These are phyloP conservation scores for Leishmania mexicana DNA, from an alignment of 208 protist species.

Conservation along the genomic window DNA sequence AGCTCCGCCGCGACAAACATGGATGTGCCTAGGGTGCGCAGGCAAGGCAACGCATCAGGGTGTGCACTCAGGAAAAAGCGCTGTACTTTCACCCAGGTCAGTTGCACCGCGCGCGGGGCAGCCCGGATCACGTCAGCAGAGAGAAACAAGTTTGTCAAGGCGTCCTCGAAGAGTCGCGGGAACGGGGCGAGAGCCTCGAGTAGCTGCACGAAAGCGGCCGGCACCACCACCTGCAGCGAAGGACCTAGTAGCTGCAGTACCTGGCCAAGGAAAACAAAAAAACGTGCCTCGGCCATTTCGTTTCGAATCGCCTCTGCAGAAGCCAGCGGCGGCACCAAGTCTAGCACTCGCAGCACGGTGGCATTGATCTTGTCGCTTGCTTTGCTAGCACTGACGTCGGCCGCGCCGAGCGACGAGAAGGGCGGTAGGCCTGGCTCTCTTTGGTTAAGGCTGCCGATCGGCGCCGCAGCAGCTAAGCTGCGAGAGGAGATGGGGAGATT, in stretches of 20 bases:
- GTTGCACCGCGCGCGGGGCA: conserved; percentile 47
- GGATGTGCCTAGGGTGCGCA: conserved; percentile 59
- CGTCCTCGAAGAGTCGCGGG: conserved; percentile 62
- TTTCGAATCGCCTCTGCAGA: conserved; percentile 61
- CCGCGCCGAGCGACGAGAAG: conserved; percentile 11
- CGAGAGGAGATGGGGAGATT: conserved; percentile 64
- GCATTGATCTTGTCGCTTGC: conserved; percentile 19
- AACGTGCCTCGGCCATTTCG: conserved; percentile 57
- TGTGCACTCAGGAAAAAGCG: conserved; percentile 31
- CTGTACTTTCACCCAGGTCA: conserved; percentile 59
- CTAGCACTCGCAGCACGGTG: conserved; percentile 53
- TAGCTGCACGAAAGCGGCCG: conserved; percentile 52
- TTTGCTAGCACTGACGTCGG: not conserved
- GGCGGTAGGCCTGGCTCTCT: conserved; percentile 11
- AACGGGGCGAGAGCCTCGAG: conserved; percentile 45
- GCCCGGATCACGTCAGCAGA: conserved; percentile 68
- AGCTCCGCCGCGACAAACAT: conserved; percentile 62
- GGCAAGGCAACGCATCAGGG: conserved; percentile 33
- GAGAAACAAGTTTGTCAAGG: conserved; percentile 79
- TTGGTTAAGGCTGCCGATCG: conserved; percentile 3
- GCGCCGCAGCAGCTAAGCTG: conserved; percentile 6
- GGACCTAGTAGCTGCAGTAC: conserved; percentile 63
- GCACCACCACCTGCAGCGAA: conserved; percentile 32
- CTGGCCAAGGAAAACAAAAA: conserved; percentile 73
- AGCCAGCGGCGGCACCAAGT: conserved; percentile 59